Percentiles rank a stretch among this genome's conserved stretches.
Conservation (phyloP, 208 protist genomes). For the Wallacemonas sp. region DNA sequence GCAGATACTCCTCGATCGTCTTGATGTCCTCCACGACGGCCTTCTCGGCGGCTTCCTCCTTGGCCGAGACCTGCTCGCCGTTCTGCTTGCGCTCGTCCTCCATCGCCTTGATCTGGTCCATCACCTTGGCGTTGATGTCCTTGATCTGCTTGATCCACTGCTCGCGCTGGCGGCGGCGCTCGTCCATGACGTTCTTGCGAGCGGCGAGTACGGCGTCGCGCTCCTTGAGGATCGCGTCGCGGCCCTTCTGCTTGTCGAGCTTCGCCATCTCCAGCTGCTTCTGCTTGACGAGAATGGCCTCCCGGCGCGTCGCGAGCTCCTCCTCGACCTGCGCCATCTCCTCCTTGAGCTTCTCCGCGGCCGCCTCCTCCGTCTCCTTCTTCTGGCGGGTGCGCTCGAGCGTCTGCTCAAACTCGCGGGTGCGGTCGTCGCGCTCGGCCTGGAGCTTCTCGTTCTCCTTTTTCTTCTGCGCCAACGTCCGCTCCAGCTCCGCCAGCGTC, state of each 20-base stretch:
- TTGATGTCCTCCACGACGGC: slow-evolving; percentile 81
- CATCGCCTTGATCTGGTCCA: slow-evolving; percentile 70
- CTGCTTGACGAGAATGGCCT: slow-evolving; percentile 75
- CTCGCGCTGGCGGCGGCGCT: slow-evolving; percentile 77
- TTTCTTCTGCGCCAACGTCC: slow-evolving; percentile 80
- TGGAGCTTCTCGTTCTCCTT: slow-evolving; percentile 77
- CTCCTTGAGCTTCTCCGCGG: slow-evolving; percentile 64
- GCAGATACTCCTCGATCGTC: slow-evolving; percentile 85
- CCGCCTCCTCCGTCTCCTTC: slow-evolving; percentile 85
- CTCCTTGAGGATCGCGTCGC: slow-evolving; percentile 81
- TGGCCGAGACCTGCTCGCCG: slow-evolving; percentile 57
- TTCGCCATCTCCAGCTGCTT: slow-evolving; percentile 89
- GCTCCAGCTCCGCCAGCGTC: slow-evolving; percentile 75
- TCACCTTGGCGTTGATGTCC: slow-evolving; percentile 87
- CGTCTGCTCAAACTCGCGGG: slow-evolving; percentile 83
- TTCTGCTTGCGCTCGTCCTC: slow-evolving; percentile 76
- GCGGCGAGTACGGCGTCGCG: slow-evolving; percentile 71
- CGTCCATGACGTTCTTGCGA: slow-evolving; percentile 68
- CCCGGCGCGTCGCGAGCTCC: slow-evolving; percentile 74
- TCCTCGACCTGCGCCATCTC: slow-evolving; percentile 83
- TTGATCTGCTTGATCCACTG: slow-evolving; percentile 92
- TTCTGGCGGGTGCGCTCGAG: slow-evolving; percentile 89
- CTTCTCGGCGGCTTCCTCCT: slow-evolving; percentile 80
- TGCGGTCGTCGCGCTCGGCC: slow-evolving; percentile 70
- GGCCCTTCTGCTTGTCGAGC: slow-evolving; percentile 83